Conservation (phyloP, 305 asterid genomes). For the Withania somnifera region DNA sequence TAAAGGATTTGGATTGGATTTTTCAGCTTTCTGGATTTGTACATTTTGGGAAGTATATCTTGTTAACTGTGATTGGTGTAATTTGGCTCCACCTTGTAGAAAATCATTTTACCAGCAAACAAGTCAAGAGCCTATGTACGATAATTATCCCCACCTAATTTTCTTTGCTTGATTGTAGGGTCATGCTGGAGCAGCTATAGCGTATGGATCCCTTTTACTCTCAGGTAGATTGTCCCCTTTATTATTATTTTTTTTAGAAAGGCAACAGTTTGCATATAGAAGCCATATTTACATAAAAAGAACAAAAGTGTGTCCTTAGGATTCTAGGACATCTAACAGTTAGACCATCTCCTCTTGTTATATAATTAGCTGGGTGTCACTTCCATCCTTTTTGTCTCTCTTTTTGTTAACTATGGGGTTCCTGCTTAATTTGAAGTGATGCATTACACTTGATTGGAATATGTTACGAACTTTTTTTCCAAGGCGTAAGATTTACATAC, state of each 20-base stretch:
- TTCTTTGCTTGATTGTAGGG: conserved; percentile 41
- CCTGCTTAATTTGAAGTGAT: background rate
- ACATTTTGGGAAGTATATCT: background rate
- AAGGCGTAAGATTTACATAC: background rate
- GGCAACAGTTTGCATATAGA: background rate
- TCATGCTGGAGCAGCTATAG: conserved; percentile 80
- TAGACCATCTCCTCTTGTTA: background rate
- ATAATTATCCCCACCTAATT: background rate
- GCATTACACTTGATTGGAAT: background rate
- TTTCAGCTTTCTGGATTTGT: background rate
- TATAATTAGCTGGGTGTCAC: background rate
- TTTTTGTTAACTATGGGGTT: background rate
- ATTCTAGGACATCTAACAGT: background rate
- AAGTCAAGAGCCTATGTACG: background rate
- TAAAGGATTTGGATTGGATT: background rate
- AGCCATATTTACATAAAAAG: background rate
- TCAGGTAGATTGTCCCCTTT: conserved; percentile 39
- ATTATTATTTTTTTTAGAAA: background rate
- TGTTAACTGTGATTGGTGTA: background rate
- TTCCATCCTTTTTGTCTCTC: background rate
- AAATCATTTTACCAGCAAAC: background rate
- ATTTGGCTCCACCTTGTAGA: background rate
- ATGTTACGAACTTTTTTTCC: background rate
- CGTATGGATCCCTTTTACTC: conserved; percentile 84
- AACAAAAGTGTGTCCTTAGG: background rate